Evolutionary conservation across 352 stramenopile genomes (phyloP), one percentile per base, ranked within the genome.

Genomic region (Globisporangium barbulae): DNA sequence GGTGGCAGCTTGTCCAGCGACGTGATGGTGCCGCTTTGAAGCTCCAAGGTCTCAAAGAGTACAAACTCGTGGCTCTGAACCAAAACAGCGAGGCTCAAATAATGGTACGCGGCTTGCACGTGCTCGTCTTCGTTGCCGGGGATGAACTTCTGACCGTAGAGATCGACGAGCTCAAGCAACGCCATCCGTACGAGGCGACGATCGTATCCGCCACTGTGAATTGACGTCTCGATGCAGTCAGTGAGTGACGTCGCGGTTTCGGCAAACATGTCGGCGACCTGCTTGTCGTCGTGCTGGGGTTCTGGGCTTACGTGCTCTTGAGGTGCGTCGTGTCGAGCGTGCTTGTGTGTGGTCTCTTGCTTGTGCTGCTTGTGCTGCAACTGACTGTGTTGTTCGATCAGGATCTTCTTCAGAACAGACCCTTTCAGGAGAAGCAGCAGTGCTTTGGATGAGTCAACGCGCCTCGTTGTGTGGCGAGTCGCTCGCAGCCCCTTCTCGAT

Each of bases 101-200:
- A 92, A 64, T 92, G 83, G 49, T 89, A 90, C 33, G 81, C 83
- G 21, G 78, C 82, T 67, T 91, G 81, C 21, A 89, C 66, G 47
- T 91, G 81, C 17, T 76, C 64, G 13, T 87, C 68, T 65, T 90
- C 75, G 30, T 73, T 67, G 6, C 48, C 65, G 9, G 50, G 61
- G 19, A 90, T 10, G 1, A 85, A 13, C 48, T 90, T 82, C 50
- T 69, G 65, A 6, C 71, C 67, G 48, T 79, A 91, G 2, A 91
- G 54, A 67, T 88, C 72, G 25, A 90, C 77, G n/a, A 94, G 64
- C 55, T 92, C 76, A 30, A 88, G 68, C 17, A 91, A 53, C 17
- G 81, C 79, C 9, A 70, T 59, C 0, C 78, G 71, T 17, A 89
- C 67, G 17, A 92, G 53, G 7, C 71, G 66, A 0, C 83, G 83